Evolutionary conservation across 257 asterid species (phyloP).

Genomic region (Marsdenia floribunda): DNA sequence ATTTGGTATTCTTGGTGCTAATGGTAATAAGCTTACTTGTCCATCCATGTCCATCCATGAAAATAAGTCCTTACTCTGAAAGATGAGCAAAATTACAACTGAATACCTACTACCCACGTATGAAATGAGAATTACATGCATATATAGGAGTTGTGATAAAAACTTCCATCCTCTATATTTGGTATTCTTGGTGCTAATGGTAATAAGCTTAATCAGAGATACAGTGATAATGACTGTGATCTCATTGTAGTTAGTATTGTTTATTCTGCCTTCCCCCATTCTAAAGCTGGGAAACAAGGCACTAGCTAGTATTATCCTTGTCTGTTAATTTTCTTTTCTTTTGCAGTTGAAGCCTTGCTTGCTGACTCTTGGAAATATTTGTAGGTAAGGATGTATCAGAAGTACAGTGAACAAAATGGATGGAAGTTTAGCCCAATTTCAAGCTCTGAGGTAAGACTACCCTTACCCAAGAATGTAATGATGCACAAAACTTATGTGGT

Average conservation of each 20-base stretch:
- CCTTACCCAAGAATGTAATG: slow-evolving; percentile 6
- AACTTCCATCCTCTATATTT: neutral
- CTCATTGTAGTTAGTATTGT: neutral
- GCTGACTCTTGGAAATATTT: neutral
- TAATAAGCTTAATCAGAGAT: neutral
- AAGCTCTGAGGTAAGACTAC: slow-evolving; percentile 70
- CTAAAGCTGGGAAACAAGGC: neutral
- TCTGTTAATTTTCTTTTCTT: neutral
- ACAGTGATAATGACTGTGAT: neutral
- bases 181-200: neutral
- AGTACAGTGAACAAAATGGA: slow-evolving; percentile 71
- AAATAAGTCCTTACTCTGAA: neutral
- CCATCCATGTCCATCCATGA: neutral
- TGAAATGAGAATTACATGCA: neutral
- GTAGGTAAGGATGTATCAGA: slow-evolving; percentile 89
- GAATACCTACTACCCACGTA: neutral
- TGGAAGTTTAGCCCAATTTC: slow-evolving; percentile 71
- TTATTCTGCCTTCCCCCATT: neutral
- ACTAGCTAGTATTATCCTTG: neutral
- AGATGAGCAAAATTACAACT: neutral
- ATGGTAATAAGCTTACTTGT: neutral
- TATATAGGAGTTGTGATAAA: neutral
- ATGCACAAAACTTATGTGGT: slow-evolving; percentile 11
- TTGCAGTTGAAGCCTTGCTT: neutral
- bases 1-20: too few relatives aligned